Conservation (phyloP, 1,284 basidiomycete species). For the Ceraceosorus guamensis region DNA sequence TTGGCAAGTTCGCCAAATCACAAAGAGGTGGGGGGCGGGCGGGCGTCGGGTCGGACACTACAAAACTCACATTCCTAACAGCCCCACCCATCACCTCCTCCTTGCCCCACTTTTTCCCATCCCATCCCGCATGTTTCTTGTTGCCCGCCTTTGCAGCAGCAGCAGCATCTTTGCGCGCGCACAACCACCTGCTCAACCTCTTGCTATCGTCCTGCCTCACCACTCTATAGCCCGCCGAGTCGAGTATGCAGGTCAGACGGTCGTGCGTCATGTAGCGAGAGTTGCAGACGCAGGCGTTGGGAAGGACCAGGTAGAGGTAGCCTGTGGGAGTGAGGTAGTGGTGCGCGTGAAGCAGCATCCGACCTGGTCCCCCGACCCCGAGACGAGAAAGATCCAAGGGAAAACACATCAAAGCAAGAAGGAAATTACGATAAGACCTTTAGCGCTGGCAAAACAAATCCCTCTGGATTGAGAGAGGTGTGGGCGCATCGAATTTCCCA, state of each 20-base stretch:
- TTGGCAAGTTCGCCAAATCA: too few relatives aligned
- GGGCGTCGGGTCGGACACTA: too few relatives aligned
- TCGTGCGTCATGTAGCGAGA: constrained; percentile 48
- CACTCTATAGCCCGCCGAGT: constrained; percentile 45
- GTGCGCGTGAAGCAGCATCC: constrained; percentile 40
- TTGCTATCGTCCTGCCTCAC: constrained; percentile 46
- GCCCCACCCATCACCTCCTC: constrained; percentile 10
- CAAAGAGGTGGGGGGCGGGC: too few relatives aligned
- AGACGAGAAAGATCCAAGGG: too few relatives aligned
- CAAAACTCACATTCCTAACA: background rate
- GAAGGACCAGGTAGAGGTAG: constrained; percentile 50
- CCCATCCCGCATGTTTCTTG: constrained; percentile 3
- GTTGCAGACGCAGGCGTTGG: constrained; percentile 49
- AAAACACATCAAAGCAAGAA: too few relatives aligned
- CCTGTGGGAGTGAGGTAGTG: constrained; percentile 34
- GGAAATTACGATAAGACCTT: too few relatives aligned
- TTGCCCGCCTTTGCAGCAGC: background rate
- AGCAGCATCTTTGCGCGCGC: constrained; percentile 15
- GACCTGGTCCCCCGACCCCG: too few relatives aligned
- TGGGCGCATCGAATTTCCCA: too few relatives aligned
- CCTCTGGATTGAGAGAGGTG: too few relatives aligned
- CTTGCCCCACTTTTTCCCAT: constrained; percentile 11
- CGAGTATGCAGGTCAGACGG: constrained; percentile 42
- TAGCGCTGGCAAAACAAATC: too few relatives aligned
- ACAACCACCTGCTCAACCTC: constrained; percentile 49